Base-by-base conservation (phyloP, 1,284 basidiomycete species). In the Cutaneotrichosporon sp. region DNA sequence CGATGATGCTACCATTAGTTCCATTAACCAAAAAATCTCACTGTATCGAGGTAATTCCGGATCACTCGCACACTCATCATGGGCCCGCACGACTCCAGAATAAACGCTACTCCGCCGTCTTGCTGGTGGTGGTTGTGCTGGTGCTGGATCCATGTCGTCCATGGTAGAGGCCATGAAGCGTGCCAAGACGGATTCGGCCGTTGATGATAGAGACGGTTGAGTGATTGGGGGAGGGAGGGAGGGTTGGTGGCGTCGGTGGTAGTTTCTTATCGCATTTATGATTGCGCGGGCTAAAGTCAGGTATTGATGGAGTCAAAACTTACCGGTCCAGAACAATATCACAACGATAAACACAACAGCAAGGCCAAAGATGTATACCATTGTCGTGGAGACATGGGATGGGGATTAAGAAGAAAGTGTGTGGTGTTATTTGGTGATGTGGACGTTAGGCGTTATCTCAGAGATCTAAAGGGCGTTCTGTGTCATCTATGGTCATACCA, bases 281-380 rank as follows among this genome's bases (percentile, higher is more conserved):
- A 53, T 30, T 30, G 30, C 30, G 18, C 30, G 51, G 0, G 31
- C 51, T 53, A 31, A 31, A 6, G 51, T 52, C 4, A 52, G 51
- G 16, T 5, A 13, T 7, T 4, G 21, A 26, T 13, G 47, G 22
- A 10, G 9, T 5, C 6, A 32, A 14, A 3, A 56, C 53, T 38
- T 14, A 56, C 55, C 7, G 18, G 10, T 7, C 55, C 55, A 56
- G 22, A 42, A 14, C 21, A 42, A 8, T 5, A 56, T 7, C 22
- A 56, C 38, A 22, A 22, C n/a, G 38, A 56, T 2, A 22, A 56
- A 56, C 36, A 56, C 55, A 26, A 56, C 38, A 13, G 26, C 26
- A 22, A 56, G 55, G 55, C 38, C 55, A 22, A 56, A 56, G 38
- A 56, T 46, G 55, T 56, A 56, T 16, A 56, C 55, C 55, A 56